A percentile compares a stretch with the other conserved stretches of the same genome.
These are phyloP conservation scores for Diaporthe sp. DNA, from an alignment of 2,329 filamentous ascomycete genomes.

Conservation along the genomic window DNA sequence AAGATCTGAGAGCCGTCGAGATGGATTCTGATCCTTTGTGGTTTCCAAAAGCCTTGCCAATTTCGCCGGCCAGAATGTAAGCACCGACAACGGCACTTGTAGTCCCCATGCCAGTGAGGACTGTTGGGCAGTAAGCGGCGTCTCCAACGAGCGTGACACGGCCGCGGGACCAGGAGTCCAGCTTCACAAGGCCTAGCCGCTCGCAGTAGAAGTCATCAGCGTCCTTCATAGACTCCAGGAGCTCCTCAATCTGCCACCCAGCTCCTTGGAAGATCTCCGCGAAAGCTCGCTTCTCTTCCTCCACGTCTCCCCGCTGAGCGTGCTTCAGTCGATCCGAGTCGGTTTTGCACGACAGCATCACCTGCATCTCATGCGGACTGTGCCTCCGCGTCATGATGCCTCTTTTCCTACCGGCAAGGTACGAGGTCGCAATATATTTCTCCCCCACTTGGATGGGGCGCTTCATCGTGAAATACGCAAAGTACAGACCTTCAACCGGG, in stretches of 20 bases:
- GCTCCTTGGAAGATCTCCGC: conserved; percentile 48
- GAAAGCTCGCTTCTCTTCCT: conserved; percentile 47
- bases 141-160: conserved; percentile 32
- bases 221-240: conserved; percentile 53
- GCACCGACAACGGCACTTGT: conserved; percentile 52
- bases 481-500: conserved; percentile 40
- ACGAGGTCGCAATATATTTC: conserved; percentile 38
- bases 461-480: conserved; percentile 40
- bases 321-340: conserved; percentile 16
- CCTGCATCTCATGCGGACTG: conserved; percentile 30
- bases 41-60: neutral
- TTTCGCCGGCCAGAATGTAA: conserved; percentile 53
- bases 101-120: conserved; percentile 48
- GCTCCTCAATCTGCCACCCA: conserved; percentile 52
- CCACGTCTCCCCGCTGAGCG: conserved; percentile 26
- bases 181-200: conserved; percentile 53
- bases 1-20: conserved; percentile 3
- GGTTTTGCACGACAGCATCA: conserved; percentile 9
- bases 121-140: conserved; percentile 49
- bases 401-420: conserved; percentile 48
- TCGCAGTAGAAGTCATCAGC: conserved; percentile 59
- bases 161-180: conserved; percentile 42
- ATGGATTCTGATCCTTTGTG: conserved; percentile 20
- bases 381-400: conserved; percentile 54
- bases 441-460: conserved; percentile 15